These are phyloP conservation scores for Fistulinella staudtii DNA, from an alignment of 1,284 basidiomycete species.

Conservation along the genomic window DNA sequence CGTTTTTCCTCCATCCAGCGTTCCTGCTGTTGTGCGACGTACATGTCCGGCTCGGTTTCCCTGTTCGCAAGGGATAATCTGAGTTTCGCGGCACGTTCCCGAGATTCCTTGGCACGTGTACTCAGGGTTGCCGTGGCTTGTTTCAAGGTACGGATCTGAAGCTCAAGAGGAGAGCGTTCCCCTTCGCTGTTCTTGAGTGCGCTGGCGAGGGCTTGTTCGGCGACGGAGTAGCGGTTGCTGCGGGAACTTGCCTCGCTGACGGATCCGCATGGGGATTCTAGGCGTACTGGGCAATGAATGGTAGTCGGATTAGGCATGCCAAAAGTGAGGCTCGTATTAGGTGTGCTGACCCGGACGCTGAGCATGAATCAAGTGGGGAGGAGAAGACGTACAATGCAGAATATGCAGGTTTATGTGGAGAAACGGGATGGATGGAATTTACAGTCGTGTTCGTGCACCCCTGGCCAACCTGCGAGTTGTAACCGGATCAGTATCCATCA, in stretches of 20 bases:
- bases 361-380: slow-evolving; percentile 12
- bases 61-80: slow-evolving; percentile 38
- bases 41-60: slow-evolving; percentile 34
- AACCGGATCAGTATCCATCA: neutral
- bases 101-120: slow-evolving; percentile 44
- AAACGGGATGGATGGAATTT: slow-evolving; percentile 12
- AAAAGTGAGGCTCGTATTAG: slow-evolving; percentile 25
- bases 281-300: slow-evolving; percentile 1
- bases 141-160: slow-evolving; percentile 46
- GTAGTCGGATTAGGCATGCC: slow-evolving; percentile 26
- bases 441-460: slow-evolving; percentile 6
- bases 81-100: slow-evolving; percentile 40
- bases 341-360: slow-evolving; percentile 20
- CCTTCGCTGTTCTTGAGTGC: slow-evolving; percentile 31
- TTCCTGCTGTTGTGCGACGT: slow-evolving; percentile 39
- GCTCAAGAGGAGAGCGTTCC: slow-evolving; percentile 36
- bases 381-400: slow-evolving; percentile 15
- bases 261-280: slow-evolving; percentile 20
- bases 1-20: slow-evolving; percentile 51
- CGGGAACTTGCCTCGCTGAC: slow-evolving; percentile 24
- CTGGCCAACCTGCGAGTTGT: slow-evolving; percentile 10
- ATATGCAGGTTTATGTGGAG: slow-evolving; percentile 3
- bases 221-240: slow-evolving; percentile 38
- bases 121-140: slow-evolving; percentile 40
- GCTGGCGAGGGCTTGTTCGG: slow-evolving; percentile 37